These are phyloP conservation scores for Isatis tinctoria DNA, from an alignment of 345 rosid species.

Conservation along the genomic window DNA sequence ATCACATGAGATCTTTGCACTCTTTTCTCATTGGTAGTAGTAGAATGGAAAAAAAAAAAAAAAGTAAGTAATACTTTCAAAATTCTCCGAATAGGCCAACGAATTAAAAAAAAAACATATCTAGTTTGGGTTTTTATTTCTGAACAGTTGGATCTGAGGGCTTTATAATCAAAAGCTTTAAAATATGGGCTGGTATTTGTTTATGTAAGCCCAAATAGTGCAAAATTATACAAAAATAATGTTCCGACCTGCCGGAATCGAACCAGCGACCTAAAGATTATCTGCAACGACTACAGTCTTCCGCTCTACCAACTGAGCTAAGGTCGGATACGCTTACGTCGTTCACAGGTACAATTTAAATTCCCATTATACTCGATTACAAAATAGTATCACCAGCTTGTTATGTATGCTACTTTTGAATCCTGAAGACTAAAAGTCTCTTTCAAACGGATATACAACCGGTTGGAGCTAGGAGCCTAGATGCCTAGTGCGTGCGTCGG, in stretches of 20 bases:
- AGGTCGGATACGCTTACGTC: conserved; percentile 39
- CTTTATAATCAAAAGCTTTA: not conserved
- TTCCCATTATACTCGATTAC: not conserved
- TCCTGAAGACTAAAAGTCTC: not conserved
- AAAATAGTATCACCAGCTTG: not conserved
- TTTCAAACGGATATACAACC: not conserved
- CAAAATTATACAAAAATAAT: too few relatives aligned
- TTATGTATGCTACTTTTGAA: not conserved
- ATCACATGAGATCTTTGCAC: too few relatives aligned
- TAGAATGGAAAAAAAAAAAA: not conserved
- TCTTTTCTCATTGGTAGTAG: too few relatives aligned
- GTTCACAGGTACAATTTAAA: fast-evolving
- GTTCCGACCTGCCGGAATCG: conserved; percentile 25
- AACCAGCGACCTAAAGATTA: conserved; percentile 29
- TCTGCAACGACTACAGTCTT: conserved; percentile 61
- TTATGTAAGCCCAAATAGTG: not conserved
- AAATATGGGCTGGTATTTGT: not conserved
- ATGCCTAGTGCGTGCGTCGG: not conserved
- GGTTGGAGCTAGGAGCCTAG: not conserved
- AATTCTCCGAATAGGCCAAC: not conserved
- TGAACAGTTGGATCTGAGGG: not conserved
- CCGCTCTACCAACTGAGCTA: conserved; percentile 98
- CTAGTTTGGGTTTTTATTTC: not conserved
- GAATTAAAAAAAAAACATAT: not conserved
- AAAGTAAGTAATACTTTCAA: not conserved